phyloP scores from a whole-genome alignment of 495 filamentous ascomycete species.

The Podospora bellae-mahoneyi region DNA sequence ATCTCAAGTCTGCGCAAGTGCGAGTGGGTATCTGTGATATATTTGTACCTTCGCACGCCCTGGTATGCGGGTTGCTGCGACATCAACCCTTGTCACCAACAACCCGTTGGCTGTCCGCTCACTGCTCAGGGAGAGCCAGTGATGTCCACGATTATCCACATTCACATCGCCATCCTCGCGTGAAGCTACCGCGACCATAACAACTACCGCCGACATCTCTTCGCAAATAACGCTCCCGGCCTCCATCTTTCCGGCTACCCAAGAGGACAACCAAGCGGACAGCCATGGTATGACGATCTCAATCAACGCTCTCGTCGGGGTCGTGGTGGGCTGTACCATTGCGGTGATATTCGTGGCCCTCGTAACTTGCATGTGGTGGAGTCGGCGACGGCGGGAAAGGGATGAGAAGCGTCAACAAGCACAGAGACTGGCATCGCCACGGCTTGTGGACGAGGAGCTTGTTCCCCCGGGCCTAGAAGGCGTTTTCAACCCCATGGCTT shows the following conservation, averaged over 20 bases:
- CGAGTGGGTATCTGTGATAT: slow-evolving; percentile 22
- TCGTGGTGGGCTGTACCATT: slow-evolving; percentile 22
- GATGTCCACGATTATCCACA: slow-evolving; percentile 1
- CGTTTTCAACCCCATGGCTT: slow-evolving; percentile 21
- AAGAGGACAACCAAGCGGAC: neutral
- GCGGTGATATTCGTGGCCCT: slow-evolving; percentile 17
- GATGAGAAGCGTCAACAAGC: slow-evolving; percentile 10
- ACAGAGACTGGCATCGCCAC: slow-evolving; percentile 9
- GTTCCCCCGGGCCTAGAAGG: slow-evolving; percentile 14
- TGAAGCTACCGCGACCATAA: neutral
- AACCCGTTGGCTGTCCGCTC: slow-evolving; percentile 23
- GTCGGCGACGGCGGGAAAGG: slow-evolving; percentile 12
- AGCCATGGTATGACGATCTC: slow-evolving; percentile 22
- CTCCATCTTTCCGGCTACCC: slow-evolving; percentile 2
- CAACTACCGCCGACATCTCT: slow-evolving; percentile 2
- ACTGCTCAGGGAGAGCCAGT: neutral
- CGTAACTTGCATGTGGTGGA: slow-evolving; percentile 19
- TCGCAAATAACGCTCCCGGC: neutral
- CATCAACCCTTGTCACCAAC: slow-evolving; percentile 25
- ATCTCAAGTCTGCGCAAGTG: slow-evolving; percentile 9
- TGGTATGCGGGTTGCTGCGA: slow-evolving; percentile 24
- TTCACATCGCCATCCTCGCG: neutral
- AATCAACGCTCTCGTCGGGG: slow-evolving; percentile 21
- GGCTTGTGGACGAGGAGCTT: slow-evolving; percentile 8
- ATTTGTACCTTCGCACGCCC: slow-evolving; percentile 13